Evolutionary conservation across 805 yeast genomes (phyloP).

Genomic region (Kluyveromyces starmeri): DNA sequence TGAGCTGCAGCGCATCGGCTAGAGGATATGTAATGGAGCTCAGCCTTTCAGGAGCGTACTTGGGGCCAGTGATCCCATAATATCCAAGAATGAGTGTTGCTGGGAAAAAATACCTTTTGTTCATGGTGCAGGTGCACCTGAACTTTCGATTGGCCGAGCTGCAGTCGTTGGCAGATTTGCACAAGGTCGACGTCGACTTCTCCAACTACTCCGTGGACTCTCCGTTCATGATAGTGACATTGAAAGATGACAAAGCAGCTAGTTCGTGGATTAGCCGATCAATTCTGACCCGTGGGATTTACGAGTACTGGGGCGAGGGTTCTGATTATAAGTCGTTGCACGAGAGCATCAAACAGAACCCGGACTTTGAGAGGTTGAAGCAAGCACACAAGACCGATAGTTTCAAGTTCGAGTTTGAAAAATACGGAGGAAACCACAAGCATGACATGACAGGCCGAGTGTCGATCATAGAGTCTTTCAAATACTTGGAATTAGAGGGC

Average conservation of each 20-base stretch:
- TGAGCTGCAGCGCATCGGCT: too few species aligned
- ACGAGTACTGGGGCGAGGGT: constrained; percentile 77
- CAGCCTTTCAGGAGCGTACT: too few species aligned
- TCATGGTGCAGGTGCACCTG: constrained; percentile 77
- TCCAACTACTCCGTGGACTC: constrained; percentile 43
- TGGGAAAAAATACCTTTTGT: constrained; percentile 50
- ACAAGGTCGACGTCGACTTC: constrained; percentile 50
- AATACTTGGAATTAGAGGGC: constrained; percentile 65
- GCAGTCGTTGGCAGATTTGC: constrained; percentile 68
- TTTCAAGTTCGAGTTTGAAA: constrained; percentile 78
- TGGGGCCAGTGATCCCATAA: too few species aligned
- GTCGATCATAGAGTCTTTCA: constrained; percentile 60
- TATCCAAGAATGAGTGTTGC: too few species aligned
- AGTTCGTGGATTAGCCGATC: constrained; percentile 53
- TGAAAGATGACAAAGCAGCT: constrained; percentile 65
- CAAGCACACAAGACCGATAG: constrained; percentile 34
- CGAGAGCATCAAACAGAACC: constrained; percentile 29
- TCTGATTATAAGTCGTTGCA: constrained; percentile 48
- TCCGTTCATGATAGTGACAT: constrained; percentile 66
- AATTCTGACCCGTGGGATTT: constrained; percentile 63
- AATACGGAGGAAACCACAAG: constrained; percentile 58
- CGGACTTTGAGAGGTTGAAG: constrained; percentile 14
- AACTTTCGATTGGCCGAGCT: constrained; percentile 75
- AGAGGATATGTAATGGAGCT: too few species aligned
- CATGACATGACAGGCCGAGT: constrained; percentile 36